These are phyloP conservation scores for Moricandia arvensis DNA, from an alignment of 345 rosid genomes.

Conservation along the genomic window DNA sequence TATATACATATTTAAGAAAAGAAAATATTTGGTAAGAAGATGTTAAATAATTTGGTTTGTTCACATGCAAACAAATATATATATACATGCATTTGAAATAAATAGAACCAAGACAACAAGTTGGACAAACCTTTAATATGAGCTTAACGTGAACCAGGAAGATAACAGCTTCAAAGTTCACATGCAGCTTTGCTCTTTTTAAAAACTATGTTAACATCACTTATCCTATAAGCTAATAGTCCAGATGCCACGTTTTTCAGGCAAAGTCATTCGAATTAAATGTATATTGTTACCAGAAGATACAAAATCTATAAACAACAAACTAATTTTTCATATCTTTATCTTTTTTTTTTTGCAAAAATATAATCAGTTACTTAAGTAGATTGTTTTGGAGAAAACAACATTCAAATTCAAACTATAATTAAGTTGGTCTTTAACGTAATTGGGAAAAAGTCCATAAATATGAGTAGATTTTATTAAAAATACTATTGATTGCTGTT, in stretches of 20 bases:
- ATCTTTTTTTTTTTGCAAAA: not conserved
- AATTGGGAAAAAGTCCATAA: not conserved
- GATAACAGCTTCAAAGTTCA: constrained; percentile 25
- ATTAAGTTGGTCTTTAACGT: not conserved
- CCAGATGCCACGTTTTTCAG: constrained; percentile 21
- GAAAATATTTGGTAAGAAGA: not conserved
- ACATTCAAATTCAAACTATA: not conserved
- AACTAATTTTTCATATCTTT: not conserved
- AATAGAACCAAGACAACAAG: constrained; percentile 3
- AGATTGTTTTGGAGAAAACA: not conserved
- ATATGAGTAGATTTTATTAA: not conserved
- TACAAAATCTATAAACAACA: not conserved
- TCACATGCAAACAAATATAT: constrained; percentile 24
- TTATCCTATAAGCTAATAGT: constrained; percentile 4
- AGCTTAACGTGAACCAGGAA: constrained; percentile 29
- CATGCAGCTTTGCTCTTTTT: constrained; percentile 28
- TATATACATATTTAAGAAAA: not conserved
- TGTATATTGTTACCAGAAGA: not conserved
- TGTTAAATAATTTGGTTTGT: constrained; percentile 8
- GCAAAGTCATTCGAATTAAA: constrained; percentile 1
- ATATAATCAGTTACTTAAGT: not conserved
- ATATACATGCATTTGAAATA: constrained; percentile 24
- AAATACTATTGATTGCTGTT: not conserved
- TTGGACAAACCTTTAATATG: constrained; percentile 22
- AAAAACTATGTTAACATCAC: constrained; percentile 26